A percentile compares a stretch with the other conserved stretches of the same genome.
phyloP scores from a whole-genome alignment of 768 basidiomycete species.

The Lactarius akahatsu region DNA sequence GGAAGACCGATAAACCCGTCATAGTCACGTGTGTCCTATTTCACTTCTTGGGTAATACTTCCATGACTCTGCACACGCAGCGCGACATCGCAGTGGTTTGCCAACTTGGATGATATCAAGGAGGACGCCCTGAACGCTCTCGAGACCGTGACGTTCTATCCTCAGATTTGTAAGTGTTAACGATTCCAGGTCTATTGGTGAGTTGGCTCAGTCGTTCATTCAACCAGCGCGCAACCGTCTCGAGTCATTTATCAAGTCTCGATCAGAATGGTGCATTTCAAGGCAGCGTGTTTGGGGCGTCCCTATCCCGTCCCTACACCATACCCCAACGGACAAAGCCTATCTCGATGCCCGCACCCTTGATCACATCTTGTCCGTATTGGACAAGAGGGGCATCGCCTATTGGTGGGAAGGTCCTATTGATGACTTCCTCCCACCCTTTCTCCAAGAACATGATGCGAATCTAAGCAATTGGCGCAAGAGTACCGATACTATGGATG shows the following conservation, averaged over 20 bases:
- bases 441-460: conserved; percentile 43
- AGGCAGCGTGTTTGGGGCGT: conserved; percentile 97
- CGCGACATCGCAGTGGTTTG: conserved; percentile 97
- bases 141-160: conserved; percentile 69
- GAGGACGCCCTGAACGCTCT: conserved; percentile 68
- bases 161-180: conserved; percentile 58
- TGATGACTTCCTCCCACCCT: conserved; percentile 73
- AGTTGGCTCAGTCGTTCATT: neutral
- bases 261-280: conserved; percentile 99
- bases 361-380: conserved; percentile 70
- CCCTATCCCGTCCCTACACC: conserved; percentile 87
- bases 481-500: conserved; percentile 95
- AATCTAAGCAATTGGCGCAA: conserved; percentile 53
- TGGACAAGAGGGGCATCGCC: conserved; percentile 69
- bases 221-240: conserved; percentile 79
- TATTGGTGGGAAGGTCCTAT: conserved; percentile 92
- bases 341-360: conserved; percentile 65
- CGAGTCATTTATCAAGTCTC: conserved; percentile 77
- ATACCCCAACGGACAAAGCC: conserved; percentile 57
- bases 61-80: conserved; percentile 39
- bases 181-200: neutral
- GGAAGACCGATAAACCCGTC: conserved; percentile 91
- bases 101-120: conserved; percentile 85
- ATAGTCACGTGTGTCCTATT: conserved; percentile 72
- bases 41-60: neutral